Percentiles rank a stretch among this genome's conserved stretches.
These are phyloP conservation scores for Capronia americana DNA, from an alignment of 2,329 filamentous ascomycete species.

Conservation along the genomic window DNA sequence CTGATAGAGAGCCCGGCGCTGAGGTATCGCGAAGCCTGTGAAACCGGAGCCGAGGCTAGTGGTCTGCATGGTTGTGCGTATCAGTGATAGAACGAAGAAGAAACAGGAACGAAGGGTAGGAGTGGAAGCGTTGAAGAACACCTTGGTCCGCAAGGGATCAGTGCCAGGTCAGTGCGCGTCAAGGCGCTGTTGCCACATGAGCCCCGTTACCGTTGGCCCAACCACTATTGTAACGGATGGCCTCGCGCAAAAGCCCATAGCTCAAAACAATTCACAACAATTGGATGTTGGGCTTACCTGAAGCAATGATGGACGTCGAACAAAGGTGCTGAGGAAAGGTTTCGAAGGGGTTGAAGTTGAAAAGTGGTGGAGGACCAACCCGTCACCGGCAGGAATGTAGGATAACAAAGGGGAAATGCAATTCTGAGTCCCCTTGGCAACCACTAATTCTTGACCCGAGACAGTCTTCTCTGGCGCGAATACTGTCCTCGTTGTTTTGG, in stretches of 20 bases:
- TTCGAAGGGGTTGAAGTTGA: conserved; percentile 13
- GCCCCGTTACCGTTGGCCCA: conserved; percentile 23
- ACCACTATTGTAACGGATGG: conserved; percentile 17
- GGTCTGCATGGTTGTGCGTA: conserved; percentile 35
- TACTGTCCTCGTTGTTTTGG: conserved; percentile 11
- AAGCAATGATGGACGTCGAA: conserved; percentile 15
- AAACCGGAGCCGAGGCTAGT: conserved; percentile 32
- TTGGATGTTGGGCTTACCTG: conserved; percentile 25
- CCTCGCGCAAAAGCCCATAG: conserved; percentile 30
- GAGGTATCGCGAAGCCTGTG: conserved; percentile 26
- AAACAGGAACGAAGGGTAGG: conserved; percentile 20
- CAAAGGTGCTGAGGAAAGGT: conserved; percentile 22
- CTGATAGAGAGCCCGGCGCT: conserved; percentile 29
- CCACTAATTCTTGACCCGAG: conserved; percentile 24
- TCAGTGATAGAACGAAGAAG: conserved; percentile 30
- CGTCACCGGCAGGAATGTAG: conserved; percentile 29
- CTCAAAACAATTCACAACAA: conserved; percentile 8
- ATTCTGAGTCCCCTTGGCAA: conserved; percentile 35
- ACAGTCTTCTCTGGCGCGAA: conserved; percentile 16
- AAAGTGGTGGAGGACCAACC: conserved; percentile 21
- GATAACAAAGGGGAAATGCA: conserved; percentile 34
- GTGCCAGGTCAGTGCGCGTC: conserved; percentile 34
- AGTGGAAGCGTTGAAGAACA: conserved; percentile 29
- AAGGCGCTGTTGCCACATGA: conserved; percentile 28
- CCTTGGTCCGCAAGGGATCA: conserved; percentile 35